Evolutionary conservation across 331 rosid species (phyloP), one percentile per base, ranked within the genome.

Genomic region (Pyracantha coccinea): DNA sequence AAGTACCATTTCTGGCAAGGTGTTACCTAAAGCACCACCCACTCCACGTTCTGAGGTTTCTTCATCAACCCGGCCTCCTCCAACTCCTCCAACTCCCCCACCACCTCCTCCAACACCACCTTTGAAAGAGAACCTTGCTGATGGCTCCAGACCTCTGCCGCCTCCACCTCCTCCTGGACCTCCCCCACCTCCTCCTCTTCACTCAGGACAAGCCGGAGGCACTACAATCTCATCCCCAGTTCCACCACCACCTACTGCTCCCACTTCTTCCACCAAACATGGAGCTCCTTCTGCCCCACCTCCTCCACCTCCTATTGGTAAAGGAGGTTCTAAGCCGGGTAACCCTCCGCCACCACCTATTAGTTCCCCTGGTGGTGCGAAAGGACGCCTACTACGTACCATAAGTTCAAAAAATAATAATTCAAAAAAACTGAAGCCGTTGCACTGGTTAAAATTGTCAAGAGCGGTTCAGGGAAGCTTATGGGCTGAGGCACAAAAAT

Each of bases 381-480:
- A 85, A 80, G 94, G 91, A 60, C 85, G 91, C 58, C 72, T 82
- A 38, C 82, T 89, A 78, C 93, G 88, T 24, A 79, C 89, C 0
- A 47, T 83, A 66, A 77, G 52, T 78, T 80, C 92, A 68, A 94
- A 80, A 71, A 75, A 71, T 74, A 78, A 83, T 77, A 81, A 83
- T 79, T 54, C 85, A 60, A 94, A 91, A 82, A 94, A 90, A 79
- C 68, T 94, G 92, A 94, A 92, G 84, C 98, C 97, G 21, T 80
- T 94, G 86, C 95, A 94, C 79, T 94, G 98, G 98, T 79, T 89
- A 84, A 94, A 94, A 78, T 55, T 94, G 73, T 79, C 96, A 12
- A 88, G 92, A 86, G 96, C 96, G 67, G 89, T 85, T 71, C 87
- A 85, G 76, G 98, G 98, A 85, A 94, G 97, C 83, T 82, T 94